These are phyloP conservation scores for Colletotrichum tropicicola DNA, from an alignment of 2,329 filamentous ascomycete genomes.

Conservation along the genomic window DNA sequence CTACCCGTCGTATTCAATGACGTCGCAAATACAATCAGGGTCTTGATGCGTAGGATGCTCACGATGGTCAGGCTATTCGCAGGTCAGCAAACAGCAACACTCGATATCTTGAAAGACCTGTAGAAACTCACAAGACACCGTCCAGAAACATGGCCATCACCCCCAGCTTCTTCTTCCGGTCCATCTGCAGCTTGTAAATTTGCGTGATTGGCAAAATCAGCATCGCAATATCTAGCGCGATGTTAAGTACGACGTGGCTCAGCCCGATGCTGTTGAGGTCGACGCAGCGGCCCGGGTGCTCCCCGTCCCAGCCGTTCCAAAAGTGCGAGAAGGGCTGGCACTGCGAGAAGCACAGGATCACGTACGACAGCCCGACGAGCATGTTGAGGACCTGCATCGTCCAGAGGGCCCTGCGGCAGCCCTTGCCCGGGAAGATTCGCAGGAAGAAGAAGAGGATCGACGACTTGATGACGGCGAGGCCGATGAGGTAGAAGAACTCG, in stretches of 20 bases:
- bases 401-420: background rate
- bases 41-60: slow-evolving; percentile 8
- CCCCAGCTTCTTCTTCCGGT: slow-evolving; percentile 45
- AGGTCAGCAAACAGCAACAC: background rate
- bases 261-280: background rate
- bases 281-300: background rate
- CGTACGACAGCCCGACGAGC: background rate
- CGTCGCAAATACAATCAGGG: background rate
- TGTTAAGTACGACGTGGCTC: background rate
- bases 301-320: slow-evolving; percentile 8
- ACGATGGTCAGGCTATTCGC: slow-evolving; percentile 7
- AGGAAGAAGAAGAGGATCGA: slow-evolving; percentile 11
- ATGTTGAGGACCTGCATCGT: background rate
- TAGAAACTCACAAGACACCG: slow-evolving; percentile 50
- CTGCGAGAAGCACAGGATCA: background rate
- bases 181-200: slow-evolving; percentile 41
- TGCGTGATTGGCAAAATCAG: slow-evolving; percentile 46
- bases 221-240: background rate
- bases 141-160: slow-evolving; percentile 44
- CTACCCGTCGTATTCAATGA: background rate
- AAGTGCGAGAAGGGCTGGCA: background rate
- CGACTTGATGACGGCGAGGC: slow-evolving; percentile 32
- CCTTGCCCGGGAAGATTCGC: background rate
- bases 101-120: rapidly evolving
- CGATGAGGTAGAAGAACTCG: slow-evolving; percentile 41